phyloP scores from a whole-genome alignment of 2,329 filamentous ascomycete species.

The Trichoderma lentiforme region DNA sequence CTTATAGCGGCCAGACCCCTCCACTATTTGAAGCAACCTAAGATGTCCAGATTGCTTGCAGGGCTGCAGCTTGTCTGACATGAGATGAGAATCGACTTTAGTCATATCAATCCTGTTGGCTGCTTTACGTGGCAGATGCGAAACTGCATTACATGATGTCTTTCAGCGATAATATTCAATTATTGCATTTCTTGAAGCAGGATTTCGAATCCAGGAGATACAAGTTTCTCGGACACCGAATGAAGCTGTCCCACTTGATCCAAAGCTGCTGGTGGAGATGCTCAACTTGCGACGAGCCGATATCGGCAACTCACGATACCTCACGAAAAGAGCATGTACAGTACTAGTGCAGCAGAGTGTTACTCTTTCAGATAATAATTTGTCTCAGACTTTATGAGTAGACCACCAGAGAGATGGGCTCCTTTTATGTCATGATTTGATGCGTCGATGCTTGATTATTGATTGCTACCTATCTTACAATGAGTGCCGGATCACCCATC shows the following conservation, averaged over 20 bases:
- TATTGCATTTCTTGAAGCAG: neutral
- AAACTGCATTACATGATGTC: neutral
- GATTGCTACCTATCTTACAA: neutral
- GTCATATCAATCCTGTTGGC: neutral
- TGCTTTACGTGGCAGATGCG: neutral
- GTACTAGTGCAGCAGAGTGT: neutral
- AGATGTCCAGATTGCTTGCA: neutral
- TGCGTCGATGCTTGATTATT: neutral
- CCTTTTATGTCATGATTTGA: neutral
- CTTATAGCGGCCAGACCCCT: neutral
- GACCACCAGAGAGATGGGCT: neutral
- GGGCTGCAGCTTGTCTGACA: neutral
- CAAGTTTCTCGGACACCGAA: neutral
- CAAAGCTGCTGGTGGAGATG: conserved; percentile 6
- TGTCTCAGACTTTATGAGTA: neutral
- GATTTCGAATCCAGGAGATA: neutral
- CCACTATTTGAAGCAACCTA: neutral
- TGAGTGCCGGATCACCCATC: neutral
- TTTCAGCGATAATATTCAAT: neutral
- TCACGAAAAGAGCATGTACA: neutral
- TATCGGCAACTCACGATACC: neutral
- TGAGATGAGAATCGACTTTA: neutral
- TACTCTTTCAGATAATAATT: neutral
- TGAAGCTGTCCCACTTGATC: neutral
- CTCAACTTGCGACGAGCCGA: conserved; percentile 10